Evolutionary conservation across 345 rosid genomes (phyloP).

Genomic region (Citropsis articulata): DNA sequence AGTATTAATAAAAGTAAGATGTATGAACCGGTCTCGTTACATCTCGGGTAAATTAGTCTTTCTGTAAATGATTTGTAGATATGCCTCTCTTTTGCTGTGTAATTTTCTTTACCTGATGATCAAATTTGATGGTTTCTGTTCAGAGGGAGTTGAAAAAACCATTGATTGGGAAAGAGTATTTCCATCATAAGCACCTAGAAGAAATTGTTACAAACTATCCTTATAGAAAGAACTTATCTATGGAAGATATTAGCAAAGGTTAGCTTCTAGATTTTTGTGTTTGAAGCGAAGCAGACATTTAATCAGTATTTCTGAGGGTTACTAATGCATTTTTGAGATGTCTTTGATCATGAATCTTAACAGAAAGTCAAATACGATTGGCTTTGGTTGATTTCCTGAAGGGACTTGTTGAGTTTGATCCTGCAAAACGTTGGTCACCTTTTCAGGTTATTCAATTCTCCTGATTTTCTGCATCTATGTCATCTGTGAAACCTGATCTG

Average conservation of each 20-base stretch:
- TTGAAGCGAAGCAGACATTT: constrained; percentile 6
- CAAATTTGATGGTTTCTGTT: constrained; percentile 18
- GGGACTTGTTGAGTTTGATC: constrained; percentile 99
- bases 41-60: background rate
- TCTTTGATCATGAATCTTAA: constrained; percentile 23
- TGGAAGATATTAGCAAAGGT: constrained; percentile 84
- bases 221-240: constrained; percentile 69
- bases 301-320: background rate
- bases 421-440: constrained; percentile 99
- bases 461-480: constrained; percentile 15
- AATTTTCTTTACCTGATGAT: constrained; percentile 14
- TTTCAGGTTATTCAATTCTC: constrained; percentile 62
- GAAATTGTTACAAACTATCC: constrained; percentile 87
- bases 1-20: background rate
- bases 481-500: background rate
- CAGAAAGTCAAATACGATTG: constrained; percentile 85
- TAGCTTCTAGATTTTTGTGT: constrained; percentile 23
- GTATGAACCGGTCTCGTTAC: background rate
- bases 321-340: constrained; percentile 17
- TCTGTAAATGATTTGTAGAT: background rate
- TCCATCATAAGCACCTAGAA: constrained; percentile 86
- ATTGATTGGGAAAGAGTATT: constrained; percentile 89
- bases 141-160: constrained; percentile 94
- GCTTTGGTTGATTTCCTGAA: constrained; percentile 96
- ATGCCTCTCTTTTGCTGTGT: background rate